Evolutionary conservation across 129 eudicot genomes (phyloP), one percentile per base, ranked within the genome.

Genomic region (Flaveria trinervia): DNA sequence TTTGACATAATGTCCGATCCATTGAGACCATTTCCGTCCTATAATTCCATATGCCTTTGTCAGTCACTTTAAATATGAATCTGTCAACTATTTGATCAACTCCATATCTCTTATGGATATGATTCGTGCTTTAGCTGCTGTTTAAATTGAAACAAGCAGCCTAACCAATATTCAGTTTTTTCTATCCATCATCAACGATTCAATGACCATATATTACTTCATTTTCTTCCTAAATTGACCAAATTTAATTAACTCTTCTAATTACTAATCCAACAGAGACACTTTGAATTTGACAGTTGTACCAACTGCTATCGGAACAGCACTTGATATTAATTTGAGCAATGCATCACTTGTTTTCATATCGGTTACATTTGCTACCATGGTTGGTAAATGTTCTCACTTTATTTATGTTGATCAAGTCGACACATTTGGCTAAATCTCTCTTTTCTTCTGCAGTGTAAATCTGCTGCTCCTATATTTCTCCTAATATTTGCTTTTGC

Each of bases 361-460:
- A 73, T 84, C 99, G 45, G 99, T 94, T 72, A 94, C 97, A 77
- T 94, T 94, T 89, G 99, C 99, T 81, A 94, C 99, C 56, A 94
- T 94, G 99, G 99, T 94, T 61, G 28, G 92, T 89, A 65, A 62
- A 76, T 50, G 5, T 78, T 86, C 79, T 74, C 39, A 65, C 33
- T 43, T 75, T 30, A 30, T 65, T 43, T 69, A 26, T 17, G 68
- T 71, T 62, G 36, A 23, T 55, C 41, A 17, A 45, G 14, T 30
- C 71, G n/a, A 17, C 22, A 4, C 9, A 18, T 7, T 17, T 67
- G 17, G 65, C 22, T 62, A 11, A n/a, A 9, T 65, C 59, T 20
- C n/a, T 71, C 22, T 60, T 62, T 22, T 25, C 7, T 33, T 65
- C 85, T 84, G 85, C 94, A 94, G 99, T 94, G 99, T 82, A 94